A percentile compares a stretch with the other conserved stretches of the same genome.
phyloP scores from a whole-genome alignment of 371 early-diverging fungal species.

The Capniomyces stellatus region DNA sequence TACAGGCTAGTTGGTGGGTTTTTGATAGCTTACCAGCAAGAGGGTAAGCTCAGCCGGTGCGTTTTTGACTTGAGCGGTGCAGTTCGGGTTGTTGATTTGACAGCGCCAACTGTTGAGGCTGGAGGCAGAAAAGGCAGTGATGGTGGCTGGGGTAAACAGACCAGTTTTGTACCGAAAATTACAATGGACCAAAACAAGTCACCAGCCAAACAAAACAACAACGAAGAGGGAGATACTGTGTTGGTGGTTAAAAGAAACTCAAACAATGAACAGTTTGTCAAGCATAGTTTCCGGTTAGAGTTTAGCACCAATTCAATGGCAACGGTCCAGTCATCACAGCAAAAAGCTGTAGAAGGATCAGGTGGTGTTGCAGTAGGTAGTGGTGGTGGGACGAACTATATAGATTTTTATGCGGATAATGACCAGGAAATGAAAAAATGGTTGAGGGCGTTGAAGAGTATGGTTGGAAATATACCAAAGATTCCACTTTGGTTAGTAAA shows the following conservation, averaged over 20 bases:
- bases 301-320: background rate
- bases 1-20: constrained; percentile 26
- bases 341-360: background rate
- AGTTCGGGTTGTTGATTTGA: constrained; percentile 13
- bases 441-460: constrained; percentile 15
- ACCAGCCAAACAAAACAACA: background rate
- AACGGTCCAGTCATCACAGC: background rate
- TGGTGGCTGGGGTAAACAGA: background rate
- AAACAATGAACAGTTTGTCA: no score
- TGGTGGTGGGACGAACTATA: constrained; percentile 15
- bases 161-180: no score
- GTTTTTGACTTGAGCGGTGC: constrained; percentile 25
- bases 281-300: constrained; percentile 1
- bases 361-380: constrained; percentile 1
- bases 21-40: constrained; percentile 24
- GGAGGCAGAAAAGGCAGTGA: no score
- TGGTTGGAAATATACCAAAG: constrained; percentile 22
- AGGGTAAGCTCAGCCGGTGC: constrained; percentile 14
- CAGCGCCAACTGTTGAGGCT: background rate
- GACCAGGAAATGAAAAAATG: constrained; percentile 21
- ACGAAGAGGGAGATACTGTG: background rate
- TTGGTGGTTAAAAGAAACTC: no score
- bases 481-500: constrained; percentile 27
- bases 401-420: constrained; percentile 25
- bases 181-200: no score